Percentiles rank a stretch among this genome's conserved stretches.
Conservation (phyloP, 2,329 filamentous ascomycete genomes). For the Aspergillus tamarii region DNA sequence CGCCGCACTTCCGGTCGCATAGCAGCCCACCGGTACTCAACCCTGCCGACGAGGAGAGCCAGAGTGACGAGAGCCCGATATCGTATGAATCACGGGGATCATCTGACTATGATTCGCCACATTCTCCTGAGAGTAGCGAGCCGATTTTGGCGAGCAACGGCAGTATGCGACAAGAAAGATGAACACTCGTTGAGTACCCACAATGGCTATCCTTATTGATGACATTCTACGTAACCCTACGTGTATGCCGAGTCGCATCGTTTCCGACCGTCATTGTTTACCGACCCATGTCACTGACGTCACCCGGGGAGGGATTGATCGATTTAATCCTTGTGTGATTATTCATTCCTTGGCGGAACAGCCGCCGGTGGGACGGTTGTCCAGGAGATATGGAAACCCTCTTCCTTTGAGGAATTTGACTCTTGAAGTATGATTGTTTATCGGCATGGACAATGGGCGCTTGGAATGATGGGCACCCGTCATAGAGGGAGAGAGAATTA, state of each 20-base stretch:
- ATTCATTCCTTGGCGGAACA: background rate
- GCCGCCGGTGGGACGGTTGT: background rate
- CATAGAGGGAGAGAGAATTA: background rate
- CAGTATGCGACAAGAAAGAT: background rate
- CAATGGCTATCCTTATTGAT: too few species aligned
- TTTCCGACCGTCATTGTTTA: background rate
- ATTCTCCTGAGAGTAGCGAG: background rate
- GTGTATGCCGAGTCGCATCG: background rate
- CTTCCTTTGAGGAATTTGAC: constrained; percentile 5
- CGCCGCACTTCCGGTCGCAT: constrained; percentile 31
- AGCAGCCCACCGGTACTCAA: constrained; percentile 37
- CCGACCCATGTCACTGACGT: background rate
- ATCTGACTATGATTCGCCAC: background rate
- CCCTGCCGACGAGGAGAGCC: constrained; percentile 14
- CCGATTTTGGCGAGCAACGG: background rate
- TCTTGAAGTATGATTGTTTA: background rate
- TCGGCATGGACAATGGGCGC: background rate
- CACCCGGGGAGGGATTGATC: background rate
- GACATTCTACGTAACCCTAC: background rate
- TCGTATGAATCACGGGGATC: constrained; percentile 1
- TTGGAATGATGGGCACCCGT: background rate
- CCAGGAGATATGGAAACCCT: background rate
- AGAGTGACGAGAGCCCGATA: constrained; percentile 7
- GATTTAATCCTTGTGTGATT: background rate
- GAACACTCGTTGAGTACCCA: background rate